Percentiles rank a stretch among this genome's conserved stretches.
These are phyloP conservation scores for Xylogone sp. DNA, from an alignment of 2,329 filamentous ascomycete genomes.

Conservation along the genomic window DNA sequence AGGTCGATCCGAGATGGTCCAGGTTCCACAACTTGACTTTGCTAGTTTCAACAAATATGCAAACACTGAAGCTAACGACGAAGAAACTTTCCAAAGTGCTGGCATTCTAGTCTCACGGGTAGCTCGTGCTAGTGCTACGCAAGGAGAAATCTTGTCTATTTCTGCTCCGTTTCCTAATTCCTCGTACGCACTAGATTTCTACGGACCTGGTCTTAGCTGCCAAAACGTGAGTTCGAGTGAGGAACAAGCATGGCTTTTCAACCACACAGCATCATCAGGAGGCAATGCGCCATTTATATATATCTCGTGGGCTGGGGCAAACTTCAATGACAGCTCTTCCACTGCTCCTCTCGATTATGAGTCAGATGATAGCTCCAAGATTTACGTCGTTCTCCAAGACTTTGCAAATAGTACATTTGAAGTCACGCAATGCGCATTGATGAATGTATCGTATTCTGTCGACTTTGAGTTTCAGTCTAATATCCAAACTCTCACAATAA, in stretches of 20 bases:
- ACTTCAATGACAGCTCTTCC: neutral
- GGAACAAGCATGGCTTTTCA: neutral
- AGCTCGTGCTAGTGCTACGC: constrained; percentile 9
- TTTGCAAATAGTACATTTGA: neutral
- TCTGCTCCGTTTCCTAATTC: constrained; percentile 10
- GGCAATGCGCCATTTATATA: neutral
- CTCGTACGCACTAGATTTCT: constrained; percentile 12
- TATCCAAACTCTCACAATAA: neutral
- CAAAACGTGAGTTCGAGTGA: constrained; percentile 5
- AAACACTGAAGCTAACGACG: constrained; percentile 10
- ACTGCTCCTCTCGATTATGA: neutral
- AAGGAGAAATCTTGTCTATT: constrained; percentile 11
- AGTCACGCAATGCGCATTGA: neutral
- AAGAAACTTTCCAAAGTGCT: constrained; percentile 8
- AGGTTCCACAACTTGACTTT: constrained; percentile 13
- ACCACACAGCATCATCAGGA: neutral
- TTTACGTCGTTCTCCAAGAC: neutral
- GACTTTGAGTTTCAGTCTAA: neutral
- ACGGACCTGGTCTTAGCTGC: constrained; percentile 13
- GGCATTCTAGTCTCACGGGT: constrained; percentile 13
- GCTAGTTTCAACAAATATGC: constrained; percentile 10
- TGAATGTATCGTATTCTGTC: neutral
- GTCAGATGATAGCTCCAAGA: neutral
- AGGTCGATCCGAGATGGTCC: constrained; percentile 8
- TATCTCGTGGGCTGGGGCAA: neutral